Evolutionary conservation across 805 yeast genomes (phyloP), one percentile per base, ranked within the genome.

Genomic region (Nakazawaea laoshanensis): DNA sequence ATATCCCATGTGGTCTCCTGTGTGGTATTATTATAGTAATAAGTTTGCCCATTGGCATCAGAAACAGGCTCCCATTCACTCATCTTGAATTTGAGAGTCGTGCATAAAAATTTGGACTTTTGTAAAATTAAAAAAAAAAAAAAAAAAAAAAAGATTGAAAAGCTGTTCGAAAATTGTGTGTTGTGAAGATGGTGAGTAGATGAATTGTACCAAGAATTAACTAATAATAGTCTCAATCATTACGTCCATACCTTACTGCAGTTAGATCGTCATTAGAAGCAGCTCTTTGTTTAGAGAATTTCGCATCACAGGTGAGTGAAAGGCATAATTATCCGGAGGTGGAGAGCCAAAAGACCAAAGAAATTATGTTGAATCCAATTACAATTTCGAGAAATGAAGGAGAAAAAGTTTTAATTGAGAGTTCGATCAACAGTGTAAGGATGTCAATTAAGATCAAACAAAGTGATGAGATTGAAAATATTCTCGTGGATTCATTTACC

Each of bases 311-410:
- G 58, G 70, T 83, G 37, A 96, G 83, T 14, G 98, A 92, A 62
- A 82, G 98, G 59, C 98, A 92, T 66, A 92, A 89, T 61, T 74
- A 89, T 44, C 98, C 98, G 4, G 98, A 92, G 56, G 81, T 92
- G 32, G 98, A 92, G 57, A 88, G 83, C 23, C 67, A 65, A 46
- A 80, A 83, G 50, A 76, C 92, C 39, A 79, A 81, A 10, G 95
- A 87, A 55, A 79, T 88, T 36, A 59, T 92, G 41, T 67, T 89
- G 49, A 87, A 88, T 49, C 92, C 96, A 24, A 79, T 92, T 75
- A 73, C 77, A 42, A 78, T 92, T 42, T 80, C 95, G 1, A 75
- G 98, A 59, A 92, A 92, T 52, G 96, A 89, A 53, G 80, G 85
- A 50, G 98, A 92, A 57, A 74, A 76, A 52, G 94, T 92, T 16